Conservation (phyloP, 768 basidiomycete genomes). For the Boletus tomentosulus region DNA sequence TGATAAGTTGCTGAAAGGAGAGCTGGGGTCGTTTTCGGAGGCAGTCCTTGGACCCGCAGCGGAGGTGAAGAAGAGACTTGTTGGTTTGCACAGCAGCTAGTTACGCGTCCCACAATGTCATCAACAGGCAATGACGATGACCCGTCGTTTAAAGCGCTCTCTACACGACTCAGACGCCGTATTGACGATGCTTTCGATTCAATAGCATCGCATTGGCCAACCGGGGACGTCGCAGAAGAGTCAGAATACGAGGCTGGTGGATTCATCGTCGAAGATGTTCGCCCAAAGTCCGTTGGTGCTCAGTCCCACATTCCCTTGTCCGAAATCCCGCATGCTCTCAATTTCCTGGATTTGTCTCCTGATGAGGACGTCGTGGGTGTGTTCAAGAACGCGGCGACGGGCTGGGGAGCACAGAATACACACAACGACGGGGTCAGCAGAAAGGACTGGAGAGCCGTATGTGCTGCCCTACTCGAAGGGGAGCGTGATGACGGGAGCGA, state of each 20-base stretch:
- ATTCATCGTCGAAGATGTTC: conserved; percentile 27
- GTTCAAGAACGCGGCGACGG: conserved; percentile 71
- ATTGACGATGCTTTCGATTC: conserved; percentile 53
- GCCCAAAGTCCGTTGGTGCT: conserved; percentile 3
- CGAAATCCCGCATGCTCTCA: conserved; percentile 58
- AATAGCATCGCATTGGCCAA: conserved; percentile 6
- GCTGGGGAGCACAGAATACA: conserved; percentile 48
- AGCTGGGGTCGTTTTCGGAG: conserved; percentile 32
- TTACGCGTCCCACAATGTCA: conserved; percentile 11
- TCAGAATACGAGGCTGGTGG: conserved; percentile 25
- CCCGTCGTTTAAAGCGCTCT: conserved; percentile 39
- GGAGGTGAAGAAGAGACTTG: conserved; percentile 46
- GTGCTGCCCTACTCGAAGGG: conserved; percentile 64
- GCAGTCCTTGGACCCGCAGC: conserved; percentile 45
- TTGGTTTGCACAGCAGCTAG: conserved; percentile 19
- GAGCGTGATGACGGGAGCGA: conserved; percentile 25
- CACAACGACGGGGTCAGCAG: conserved; percentile 44
- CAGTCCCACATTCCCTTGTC: conserved; percentile 46
- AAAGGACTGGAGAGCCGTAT: conserved; percentile 79
- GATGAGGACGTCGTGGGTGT: conserved; percentile 72
- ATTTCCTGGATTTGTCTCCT: conserved; percentile 57
- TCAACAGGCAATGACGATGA: conserved; percentile 13
- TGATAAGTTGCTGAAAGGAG: conserved; percentile 43
- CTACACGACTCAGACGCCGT: conserved; percentile 37
- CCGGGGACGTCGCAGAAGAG: conserved; percentile 31